Conservation (phyloP, 2,329 filamentous ascomycete species). For the Microdochium trichocladiopsis region DNA sequence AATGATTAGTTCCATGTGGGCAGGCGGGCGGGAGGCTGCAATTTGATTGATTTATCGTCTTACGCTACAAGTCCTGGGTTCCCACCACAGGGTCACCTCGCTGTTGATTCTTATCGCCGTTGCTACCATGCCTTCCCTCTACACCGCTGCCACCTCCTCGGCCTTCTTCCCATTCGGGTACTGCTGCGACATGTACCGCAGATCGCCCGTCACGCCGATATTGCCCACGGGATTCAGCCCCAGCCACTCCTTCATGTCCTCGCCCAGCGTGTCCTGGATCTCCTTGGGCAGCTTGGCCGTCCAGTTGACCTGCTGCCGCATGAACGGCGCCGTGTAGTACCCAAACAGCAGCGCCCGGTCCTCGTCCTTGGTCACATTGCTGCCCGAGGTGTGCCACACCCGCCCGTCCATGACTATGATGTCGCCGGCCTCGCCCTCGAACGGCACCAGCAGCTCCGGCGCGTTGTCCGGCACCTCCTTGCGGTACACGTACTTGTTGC, state of each 20-base stretch:
- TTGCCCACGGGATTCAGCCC: slow-evolving; percentile 11
- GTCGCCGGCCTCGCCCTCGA: slow-evolving; percentile 22
- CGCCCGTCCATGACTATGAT: slow-evolving; percentile 23
- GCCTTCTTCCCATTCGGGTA: slow-evolving; percentile 4
- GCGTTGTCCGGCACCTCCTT: slow-evolving; percentile 13
- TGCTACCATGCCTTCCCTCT: background rate
- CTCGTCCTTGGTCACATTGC: slow-evolving; percentile 19
- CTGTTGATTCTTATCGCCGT: too few species aligned
- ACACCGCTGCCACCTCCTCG: background rate
- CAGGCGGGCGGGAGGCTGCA: too few species aligned
- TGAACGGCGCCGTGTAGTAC: slow-evolving; percentile 20
- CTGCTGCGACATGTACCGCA: slow-evolving; percentile 6
- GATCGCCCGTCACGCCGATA: slow-evolving; percentile 7
- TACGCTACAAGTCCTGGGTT: too few species aligned
- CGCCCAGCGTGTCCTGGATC: slow-evolving; percentile 13
- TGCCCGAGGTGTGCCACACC: slow-evolving; percentile 24
- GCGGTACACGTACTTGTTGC: slow-evolving; percentile 5
- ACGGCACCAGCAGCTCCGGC: slow-evolving; percentile 16
- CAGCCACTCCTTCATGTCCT: slow-evolving; percentile 19
- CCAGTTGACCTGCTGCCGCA: slow-evolving; percentile 24
- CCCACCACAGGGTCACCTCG: too few species aligned
- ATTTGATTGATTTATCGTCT: too few species aligned
- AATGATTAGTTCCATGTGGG: too few species aligned
- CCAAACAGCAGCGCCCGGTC: slow-evolving; percentile 23
- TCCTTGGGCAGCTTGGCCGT: slow-evolving; percentile 18